Evolutionary conservation across 495 filamentous ascomycete genomes (phyloP).

Genomic region (Echria macrotheca): DNA sequence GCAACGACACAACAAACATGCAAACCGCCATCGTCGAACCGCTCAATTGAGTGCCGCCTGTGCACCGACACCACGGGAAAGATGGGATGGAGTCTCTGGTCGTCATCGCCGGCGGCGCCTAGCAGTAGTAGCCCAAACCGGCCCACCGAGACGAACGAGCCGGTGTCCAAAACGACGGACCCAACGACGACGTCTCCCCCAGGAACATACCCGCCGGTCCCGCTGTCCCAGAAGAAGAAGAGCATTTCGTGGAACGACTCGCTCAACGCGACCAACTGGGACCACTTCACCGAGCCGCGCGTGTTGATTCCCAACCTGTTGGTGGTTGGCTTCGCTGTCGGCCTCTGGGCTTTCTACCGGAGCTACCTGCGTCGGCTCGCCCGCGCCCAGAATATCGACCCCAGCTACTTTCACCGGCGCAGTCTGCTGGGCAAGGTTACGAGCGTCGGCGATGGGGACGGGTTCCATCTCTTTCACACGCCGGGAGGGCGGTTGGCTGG

Average conservation of each 20-base stretch:
- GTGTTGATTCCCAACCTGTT: constrained; percentile 62
- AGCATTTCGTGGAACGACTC: constrained; percentile 45
- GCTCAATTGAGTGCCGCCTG: too few relatives aligned
- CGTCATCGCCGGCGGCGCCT: too few relatives aligned
- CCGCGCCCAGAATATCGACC: constrained; percentile 62
- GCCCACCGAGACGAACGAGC: neutral
- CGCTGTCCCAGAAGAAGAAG: constrained; percentile 23
- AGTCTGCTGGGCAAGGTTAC: constrained; percentile 81
- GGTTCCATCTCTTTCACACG: constrained; percentile 89
- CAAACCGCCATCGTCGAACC: neutral
- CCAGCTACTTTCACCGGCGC: constrained; percentile 60
- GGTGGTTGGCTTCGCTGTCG: constrained; percentile 62
- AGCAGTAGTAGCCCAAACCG: neutral
- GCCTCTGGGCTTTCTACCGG: constrained; percentile 57
- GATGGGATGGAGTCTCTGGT: constrained; percentile 5
- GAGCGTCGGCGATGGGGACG: constrained; percentile 92
- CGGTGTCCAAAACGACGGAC: neutral
- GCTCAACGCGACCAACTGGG: constrained; percentile 54
- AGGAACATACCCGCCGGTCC: neutral
- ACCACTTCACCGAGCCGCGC: constrained; percentile 58
- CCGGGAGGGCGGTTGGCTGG: constrained; percentile 80
- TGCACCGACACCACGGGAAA: too few relatives aligned
- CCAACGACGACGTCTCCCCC: neutral
- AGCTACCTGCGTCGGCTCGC: constrained; percentile 78
- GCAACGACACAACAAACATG: neutral